These are phyloP conservation scores for Umbellularia californica DNA, from an alignment of 164 flowering plant species.

Conservation along the genomic window DNA sequence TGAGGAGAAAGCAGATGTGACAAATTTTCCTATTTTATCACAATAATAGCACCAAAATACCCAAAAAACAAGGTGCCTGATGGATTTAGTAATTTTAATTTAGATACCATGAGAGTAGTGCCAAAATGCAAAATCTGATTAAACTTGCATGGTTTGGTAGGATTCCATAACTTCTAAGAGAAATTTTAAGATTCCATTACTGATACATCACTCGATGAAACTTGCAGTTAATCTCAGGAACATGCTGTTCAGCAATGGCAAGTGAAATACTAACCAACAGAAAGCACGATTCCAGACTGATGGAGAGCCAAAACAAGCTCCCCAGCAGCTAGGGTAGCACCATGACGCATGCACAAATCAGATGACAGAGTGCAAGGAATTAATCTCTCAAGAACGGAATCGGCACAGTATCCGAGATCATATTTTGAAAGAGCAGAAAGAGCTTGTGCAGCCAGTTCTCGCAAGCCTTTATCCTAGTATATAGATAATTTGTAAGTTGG, in stretches of 20 bases:
- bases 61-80: no score
- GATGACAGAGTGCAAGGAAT: slow-evolving; percentile 82
- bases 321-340: slow-evolving; percentile 88
- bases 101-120: no score
- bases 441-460: slow-evolving; percentile 88
- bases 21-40: no score
- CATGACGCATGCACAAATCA: slow-evolving; percentile 94
- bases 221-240: neutral
- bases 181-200: no score
- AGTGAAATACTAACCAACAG: slow-evolving; percentile 50
- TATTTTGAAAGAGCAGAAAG: slow-evolving; percentile 82
- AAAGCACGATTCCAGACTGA: slow-evolving; percentile 40
- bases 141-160: no score
- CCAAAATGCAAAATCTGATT: no score
- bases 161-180: no score
- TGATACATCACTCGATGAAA: neutral
- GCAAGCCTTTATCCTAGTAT: slow-evolving; percentile 79
- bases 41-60: no score
- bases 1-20: no score
- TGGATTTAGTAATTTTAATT: no score
- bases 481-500: slow-evolving; percentile 15
- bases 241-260: neutral
- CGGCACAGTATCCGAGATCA: slow-evolving; percentile 71
- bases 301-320: slow-evolving; percentile 80
- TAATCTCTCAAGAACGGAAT: slow-evolving; percentile 55